Evolutionary conservation across 371 early-diverging fungal species (phyloP), one percentile per base, ranked within the genome.

Genomic region (Synchytrium microbalum): DNA sequence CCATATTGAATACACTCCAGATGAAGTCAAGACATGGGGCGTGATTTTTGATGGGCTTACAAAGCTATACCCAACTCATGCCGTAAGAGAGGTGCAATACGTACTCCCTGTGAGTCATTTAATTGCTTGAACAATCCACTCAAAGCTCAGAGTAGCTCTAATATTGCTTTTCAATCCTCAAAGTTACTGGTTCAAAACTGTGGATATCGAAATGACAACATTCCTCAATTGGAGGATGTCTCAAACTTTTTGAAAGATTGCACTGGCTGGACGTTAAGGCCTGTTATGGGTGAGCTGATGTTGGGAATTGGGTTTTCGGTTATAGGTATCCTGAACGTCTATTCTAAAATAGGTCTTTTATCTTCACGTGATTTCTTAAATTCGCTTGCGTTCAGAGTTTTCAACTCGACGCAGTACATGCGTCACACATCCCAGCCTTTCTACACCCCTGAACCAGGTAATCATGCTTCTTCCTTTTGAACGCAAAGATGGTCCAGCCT

Each of bases 341-440:
- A n/a, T n/a, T n/a, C n/a, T n/a, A n/a, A n/a, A n/a, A n/a, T n/a
- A 38, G 28, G 95, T 2, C 77, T 97, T 23, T 80, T 97, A 58
- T 88, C 92, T 23, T 88, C 92, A 31, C 82, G 97, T 46, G 95
- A 97, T 75, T 97, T 97, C 74, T 74, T 97, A 68, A 95, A 95
- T 70, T 91, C 91, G n/a, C 86, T 97, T 69, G 97, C 96, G 1
- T 97, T 97, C 84, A 84, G 97, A 57, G 95, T 97, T 2, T 95
- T 97, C 81, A 92, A 94, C 72, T 89, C 90, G 33, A 97, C 97
- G 8, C 96, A 97, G 79, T 97, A 97, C 72, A 93, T 96, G 68
- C 88, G 96, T 19, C 95, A 97, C 70, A 84, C 87, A 68, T 91
- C 93, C 2, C 80, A 81, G 60, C 98, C 98, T 5, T 78, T 88